A percentile compares a stretch with the other conserved stretches of the same genome.
Conservation (phyloP, 495 filamentous ascomycete species). For the Aspergillus kassunensis region DNA sequence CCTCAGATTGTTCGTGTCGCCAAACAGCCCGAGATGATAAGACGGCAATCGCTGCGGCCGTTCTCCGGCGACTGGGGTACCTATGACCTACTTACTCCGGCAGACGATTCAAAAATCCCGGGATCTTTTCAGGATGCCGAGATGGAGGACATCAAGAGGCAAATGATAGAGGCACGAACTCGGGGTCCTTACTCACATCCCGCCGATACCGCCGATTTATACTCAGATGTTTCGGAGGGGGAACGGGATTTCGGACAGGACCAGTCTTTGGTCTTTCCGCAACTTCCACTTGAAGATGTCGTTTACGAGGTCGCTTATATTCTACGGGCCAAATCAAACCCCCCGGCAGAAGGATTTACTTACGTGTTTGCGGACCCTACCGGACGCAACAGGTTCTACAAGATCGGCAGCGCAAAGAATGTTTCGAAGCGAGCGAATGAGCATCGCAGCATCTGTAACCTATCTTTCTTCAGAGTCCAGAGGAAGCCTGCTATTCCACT, state of each 20-base stretch:
- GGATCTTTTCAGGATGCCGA: constrained; percentile 10
- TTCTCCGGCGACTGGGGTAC: constrained; percentile 9
- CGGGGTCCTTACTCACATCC: constrained; percentile 3
- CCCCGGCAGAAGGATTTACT: constrained; percentile 8
- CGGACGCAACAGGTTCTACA: constrained; percentile 13
- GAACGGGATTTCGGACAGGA: constrained; percentile 5
- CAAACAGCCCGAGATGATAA: constrained; percentile 12
- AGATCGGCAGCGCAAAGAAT: constrained; percentile 34
- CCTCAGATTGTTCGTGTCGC: constrained; percentile 10
- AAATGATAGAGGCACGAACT: neutral
- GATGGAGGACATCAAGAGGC: neutral
- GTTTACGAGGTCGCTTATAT: constrained; percentile 6
- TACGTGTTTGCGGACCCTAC: constrained; percentile 12
- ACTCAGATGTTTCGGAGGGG: constrained; percentile 7
- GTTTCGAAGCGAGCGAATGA: constrained; percentile 10
- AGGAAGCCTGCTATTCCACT: neutral
- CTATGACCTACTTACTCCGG: neutral
- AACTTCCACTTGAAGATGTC: constrained; percentile 10
- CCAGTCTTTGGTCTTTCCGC: constrained; percentile 1
- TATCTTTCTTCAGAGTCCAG: constrained; percentile 2
- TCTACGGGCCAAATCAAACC: constrained; percentile 5
- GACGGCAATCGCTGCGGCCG: constrained; percentile 6
- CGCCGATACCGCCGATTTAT: constrained; percentile 4
- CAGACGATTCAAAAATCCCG: constrained; percentile 6
- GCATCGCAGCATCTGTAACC: constrained; percentile 9